These are phyloP conservation scores for Gloeostereum incarnatum DNA, from an alignment of 768 basidiomycete species.

Conservation along the genomic window DNA sequence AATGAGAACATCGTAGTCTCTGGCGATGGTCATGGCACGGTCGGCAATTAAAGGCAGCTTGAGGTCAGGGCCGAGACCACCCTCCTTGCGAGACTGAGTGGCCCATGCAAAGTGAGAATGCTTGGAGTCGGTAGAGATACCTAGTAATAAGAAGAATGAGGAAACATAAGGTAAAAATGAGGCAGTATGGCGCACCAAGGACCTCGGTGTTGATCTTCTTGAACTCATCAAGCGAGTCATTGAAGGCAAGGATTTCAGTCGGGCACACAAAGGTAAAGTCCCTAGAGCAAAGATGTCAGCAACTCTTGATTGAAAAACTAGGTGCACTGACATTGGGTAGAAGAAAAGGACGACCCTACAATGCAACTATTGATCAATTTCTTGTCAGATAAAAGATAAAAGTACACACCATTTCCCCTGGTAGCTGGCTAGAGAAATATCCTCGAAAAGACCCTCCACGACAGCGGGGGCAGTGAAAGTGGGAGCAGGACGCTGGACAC, in stretches of 20 bases:
- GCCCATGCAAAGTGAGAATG: conserved; percentile 87
- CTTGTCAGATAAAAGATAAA: conserved; percentile 1
- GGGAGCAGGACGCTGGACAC: conserved; percentile 82
- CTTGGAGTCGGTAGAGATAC: conserved; percentile 84
- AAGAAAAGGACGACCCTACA: conserved; percentile 87
- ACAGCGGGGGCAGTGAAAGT: conserved; percentile 70
- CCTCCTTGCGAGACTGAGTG: conserved; percentile 70
- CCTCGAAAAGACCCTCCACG: conserved; percentile 67
- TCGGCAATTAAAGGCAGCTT: conserved; percentile 80
- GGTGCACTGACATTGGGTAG: conserved; percentile 75
- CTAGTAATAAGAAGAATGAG: conserved; percentile 20
- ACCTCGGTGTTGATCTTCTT: conserved; percentile 64
- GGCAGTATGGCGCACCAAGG: conserved; percentile 58
- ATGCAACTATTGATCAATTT: conserved; percentile 3
- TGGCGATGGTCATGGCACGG: conserved; percentile 67
- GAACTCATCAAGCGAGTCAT: conserved; percentile 76
- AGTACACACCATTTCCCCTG: conserved; percentile 69
- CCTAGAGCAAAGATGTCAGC: conserved; percentile 24
- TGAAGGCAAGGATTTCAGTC: conserved; percentile 95
- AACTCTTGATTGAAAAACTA: not conserved
- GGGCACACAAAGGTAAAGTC: conserved; percentile 89
- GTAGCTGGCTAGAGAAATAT: conserved; percentile 65
- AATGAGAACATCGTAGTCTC: conserved; percentile 82
- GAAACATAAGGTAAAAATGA: no score
- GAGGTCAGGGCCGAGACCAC: conserved; percentile 86